These are phyloP conservation scores for Pichia inconspicua DNA, from an alignment of 1,139 yeast species.

Conservation along the genomic window DNA sequence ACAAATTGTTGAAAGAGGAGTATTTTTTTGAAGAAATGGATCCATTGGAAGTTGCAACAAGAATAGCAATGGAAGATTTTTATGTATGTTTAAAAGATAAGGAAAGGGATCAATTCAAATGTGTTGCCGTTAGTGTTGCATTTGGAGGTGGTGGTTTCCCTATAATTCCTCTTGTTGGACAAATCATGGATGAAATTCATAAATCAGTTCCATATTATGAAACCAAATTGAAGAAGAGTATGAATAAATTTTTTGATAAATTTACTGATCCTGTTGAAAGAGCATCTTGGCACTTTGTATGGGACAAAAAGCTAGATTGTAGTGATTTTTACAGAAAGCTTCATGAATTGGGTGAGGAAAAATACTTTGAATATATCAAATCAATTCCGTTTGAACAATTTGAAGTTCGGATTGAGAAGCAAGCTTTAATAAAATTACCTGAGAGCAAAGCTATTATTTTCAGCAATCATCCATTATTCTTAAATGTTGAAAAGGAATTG, in stretches of 20 bases:
- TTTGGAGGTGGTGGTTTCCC: constrained; percentile 53
- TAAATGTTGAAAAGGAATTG: constrained; percentile 51
- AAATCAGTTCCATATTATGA: constrained; percentile 43
- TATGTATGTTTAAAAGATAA: constrained; percentile 34
- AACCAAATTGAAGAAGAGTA: constrained; percentile 39
- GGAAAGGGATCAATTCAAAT: constrained; percentile 35
- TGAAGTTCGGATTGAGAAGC: constrained; percentile 53
- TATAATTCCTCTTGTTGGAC: constrained; percentile 36
- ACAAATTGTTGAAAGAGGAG: constrained; percentile 38
- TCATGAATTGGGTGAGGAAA: constrained; percentile 20
- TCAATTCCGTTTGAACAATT: constrained; percentile 36
- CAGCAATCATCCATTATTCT: constrained; percentile 57
- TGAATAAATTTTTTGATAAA: constrained; percentile 46
- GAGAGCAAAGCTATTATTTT: constrained; percentile 42
- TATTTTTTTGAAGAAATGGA: constrained; percentile 41
- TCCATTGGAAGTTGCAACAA: constrained; percentile 40
- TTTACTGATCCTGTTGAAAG: constrained; percentile 43
- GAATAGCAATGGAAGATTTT: constrained; percentile 46
- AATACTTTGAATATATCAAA: constrained; percentile 19
- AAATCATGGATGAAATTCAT: constrained; percentile 40
- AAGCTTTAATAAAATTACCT: constrained; percentile 42
- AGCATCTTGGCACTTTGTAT: constrained; percentile 45
- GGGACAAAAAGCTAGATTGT: constrained; percentile 42
- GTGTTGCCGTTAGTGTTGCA: constrained; percentile 48
- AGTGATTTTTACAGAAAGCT: constrained; percentile 35